A percentile compares a stretch with the other conserved stretches of the same genome.
Conservation (phyloP, 2,329 filamentous ascomycete genomes). For the Aureobasidium melanogenum region DNA sequence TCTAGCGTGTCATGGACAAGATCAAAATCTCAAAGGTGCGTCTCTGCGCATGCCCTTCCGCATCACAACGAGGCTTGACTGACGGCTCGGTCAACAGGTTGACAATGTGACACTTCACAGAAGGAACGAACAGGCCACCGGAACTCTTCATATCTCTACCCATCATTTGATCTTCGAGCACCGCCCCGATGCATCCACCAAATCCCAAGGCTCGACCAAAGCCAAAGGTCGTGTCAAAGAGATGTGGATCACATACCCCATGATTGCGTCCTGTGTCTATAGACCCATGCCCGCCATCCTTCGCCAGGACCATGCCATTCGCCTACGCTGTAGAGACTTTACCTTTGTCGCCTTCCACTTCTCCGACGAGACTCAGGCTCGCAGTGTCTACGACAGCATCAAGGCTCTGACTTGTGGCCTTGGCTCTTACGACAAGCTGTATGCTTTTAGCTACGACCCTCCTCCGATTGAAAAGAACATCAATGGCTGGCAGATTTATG, state of each 20-base stretch:
- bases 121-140: constrained; percentile 47
- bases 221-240: constrained; percentile 49
- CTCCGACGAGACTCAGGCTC: constrained; percentile 59
- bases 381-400: constrained; percentile 82
- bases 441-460: constrained; percentile 80
- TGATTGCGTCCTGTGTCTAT: constrained; percentile 73
- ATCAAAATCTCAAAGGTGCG: constrained; percentile 10
- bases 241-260: constrained; percentile 90
- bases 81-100: constrained; percentile 29
- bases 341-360: constrained; percentile 91
- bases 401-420: constrained; percentile 71
- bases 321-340: constrained; percentile 86
- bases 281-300: constrained; percentile 63
- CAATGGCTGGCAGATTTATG: constrained; percentile 77
- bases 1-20: constrained; percentile 13
- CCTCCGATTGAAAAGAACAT: constrained; percentile 56
- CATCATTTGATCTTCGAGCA: constrained; percentile 59
- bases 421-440: constrained; percentile 75
- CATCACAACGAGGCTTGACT: neutral
- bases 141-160: constrained; percentile 53
- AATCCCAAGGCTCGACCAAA: constrained; percentile 24
- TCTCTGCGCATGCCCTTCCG: neutral
- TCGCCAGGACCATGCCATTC: constrained; percentile 68
- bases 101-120: constrained; percentile 54
- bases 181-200: constrained; percentile 30